Evolutionary conservation across 2,329 filamentous ascomycete species (phyloP), one percentile per base, ranked within the genome.

Genomic region (Macrophomina tecta): DNA sequence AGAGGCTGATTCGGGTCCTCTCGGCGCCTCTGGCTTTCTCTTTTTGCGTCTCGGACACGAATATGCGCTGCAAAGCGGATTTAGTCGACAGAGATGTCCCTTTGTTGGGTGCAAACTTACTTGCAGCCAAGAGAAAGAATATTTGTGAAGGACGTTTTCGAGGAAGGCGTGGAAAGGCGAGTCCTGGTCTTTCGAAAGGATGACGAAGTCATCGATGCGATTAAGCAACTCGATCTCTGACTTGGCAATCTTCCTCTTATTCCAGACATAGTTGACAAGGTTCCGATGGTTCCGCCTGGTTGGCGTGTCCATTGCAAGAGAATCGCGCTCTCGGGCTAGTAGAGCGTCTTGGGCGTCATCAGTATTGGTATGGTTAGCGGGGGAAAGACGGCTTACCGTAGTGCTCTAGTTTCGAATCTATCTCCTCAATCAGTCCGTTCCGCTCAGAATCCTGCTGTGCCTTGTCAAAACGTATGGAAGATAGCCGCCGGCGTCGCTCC

Each of bases 151-250:
- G 1, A 40, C 4, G 9, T 18, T 14, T 16, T 68, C 67, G 1
- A 68, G 32, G 1, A 23, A 9, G 0, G 6, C 23, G 7, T 69
- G 66, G 9, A 69, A 51, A 0, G 64, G 64, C 2, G 69, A 69
- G 18, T 69, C 67, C 5, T 63, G 56, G 5, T 66, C 30, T 9
- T 60, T 34, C n/a, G 34, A 48, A 8, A 69, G 60, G 16, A 67
- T 16, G 1, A 69, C 51, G 34, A 69, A 69, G 40, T 69, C 68
- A 42, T 69, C 68, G 16, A 51, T 34, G 18, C 51, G 46, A 16
- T 64, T 67, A 7, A 67, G 49, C 16, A 67, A 61, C n/a, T 56
- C 16, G 6, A 34, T 55, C 49, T 53, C 51, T 5, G 67, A 62
- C 14, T 49, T 38, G 7, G 67, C 65, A 28, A 70, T 63, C 5